A percentile compares a stretch with the other conserved stretches of the same genome.
Conservation (phyloP, 2,329 filamentous ascomycete genomes). For the Fusarium veterinarium region DNA sequence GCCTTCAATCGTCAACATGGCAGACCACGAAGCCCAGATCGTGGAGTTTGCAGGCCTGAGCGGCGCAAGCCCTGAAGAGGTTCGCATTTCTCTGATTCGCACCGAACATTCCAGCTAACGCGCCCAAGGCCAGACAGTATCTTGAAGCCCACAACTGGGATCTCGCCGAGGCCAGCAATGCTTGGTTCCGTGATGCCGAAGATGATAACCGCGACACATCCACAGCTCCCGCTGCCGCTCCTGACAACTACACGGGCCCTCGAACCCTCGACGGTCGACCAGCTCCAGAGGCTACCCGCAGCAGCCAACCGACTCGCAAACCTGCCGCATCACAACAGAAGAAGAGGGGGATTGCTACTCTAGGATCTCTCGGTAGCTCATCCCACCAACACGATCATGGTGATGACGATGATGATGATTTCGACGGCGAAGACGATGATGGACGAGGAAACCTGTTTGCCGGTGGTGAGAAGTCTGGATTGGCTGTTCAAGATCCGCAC, state of each 20-base stretch:
- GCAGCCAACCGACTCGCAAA: conserved; percentile 51
- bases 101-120: neutral
- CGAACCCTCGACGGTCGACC: conserved; percentile 73
- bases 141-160: conserved; percentile 75
- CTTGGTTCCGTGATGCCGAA: conserved; percentile 66
- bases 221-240: conserved; percentile 51
- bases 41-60: conserved; percentile 46
- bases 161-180: conserved; percentile 69
- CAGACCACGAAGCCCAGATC: conserved; percentile 46
- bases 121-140: conserved; percentile 71
- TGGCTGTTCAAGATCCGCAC: conserved; percentile 73
- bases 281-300: conserved; percentile 56
- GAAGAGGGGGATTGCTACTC: conserved; percentile 70
- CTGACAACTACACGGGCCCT: conserved; percentile 67
- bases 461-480: conserved; percentile 84
- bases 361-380: conserved; percentile 65
- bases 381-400: conserved; percentile 64
- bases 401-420: conserved; percentile 70
- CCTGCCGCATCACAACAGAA: conserved; percentile 55
- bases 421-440: conserved; percentile 67
- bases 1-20: conserved; percentile 45
- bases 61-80: conserved; percentile 45
- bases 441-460: conserved; percentile 78
- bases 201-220: conserved; percentile 61
- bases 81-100: neutral